Evolutionary conservation across 306 rosid species (phyloP), one percentile per base, ranked within the genome.

Genomic region (Prunus armeniaca): DNA sequence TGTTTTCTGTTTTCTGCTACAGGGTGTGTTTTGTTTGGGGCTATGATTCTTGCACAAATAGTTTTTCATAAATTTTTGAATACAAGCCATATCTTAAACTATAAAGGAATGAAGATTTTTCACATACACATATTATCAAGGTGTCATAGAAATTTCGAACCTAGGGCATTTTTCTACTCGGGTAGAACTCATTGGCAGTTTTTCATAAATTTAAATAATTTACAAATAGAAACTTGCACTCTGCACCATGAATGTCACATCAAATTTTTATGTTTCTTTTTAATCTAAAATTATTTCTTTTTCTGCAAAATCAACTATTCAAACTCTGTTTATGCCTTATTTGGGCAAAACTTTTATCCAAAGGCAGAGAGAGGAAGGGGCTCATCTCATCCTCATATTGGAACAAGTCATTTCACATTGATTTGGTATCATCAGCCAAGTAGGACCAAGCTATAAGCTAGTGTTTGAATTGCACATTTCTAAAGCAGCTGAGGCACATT

Each of bases 121-220:
- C 9, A 6, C 9, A 38, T 1, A 34, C 41, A 34, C 9, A 8
- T 9, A 7, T 38, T 38, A 38, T 38, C 9, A 38, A 38, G 0
- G 9, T 38, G 43, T 1, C 43, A 7, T 38, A 30, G 43, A 0
- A 1, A 1, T 38, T 38, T 38, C 43, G 0, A 38, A 32, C 6
- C 1, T 32, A 0, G 0, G 0, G 1, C 0, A 0, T 7, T 7
- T 38, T 38, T 38, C 5, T 9, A 7, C 2, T 38, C 0, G 0
- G 1, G 0, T 38, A 6, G 2, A 38, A 0, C 0, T 38, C 1
- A 2, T 38, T 7, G 9, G 0, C 9, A 7, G 0, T 38, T 0
- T 38, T 38, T 38, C 9, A 38, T 38, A 38, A 38, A 38, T 38
- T 38, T 38, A 9, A 38, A 38, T 38, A 38, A 38, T 38, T 38